Conservation (phyloP, 106 monocot species). For the Platanthera zijinensis region DNA sequence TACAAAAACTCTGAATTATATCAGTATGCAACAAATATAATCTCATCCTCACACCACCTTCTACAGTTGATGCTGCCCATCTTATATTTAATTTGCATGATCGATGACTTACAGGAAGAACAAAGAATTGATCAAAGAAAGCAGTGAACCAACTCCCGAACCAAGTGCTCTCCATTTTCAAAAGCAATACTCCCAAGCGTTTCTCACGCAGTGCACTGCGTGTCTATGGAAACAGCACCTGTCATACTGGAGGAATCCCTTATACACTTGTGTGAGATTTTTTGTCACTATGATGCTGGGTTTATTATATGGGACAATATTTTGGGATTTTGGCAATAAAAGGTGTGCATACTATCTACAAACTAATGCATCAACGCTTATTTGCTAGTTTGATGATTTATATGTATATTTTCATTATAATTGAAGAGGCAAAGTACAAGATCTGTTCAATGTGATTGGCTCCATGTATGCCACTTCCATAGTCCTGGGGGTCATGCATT, state of each 20-base stretch:
- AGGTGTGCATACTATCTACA: not conserved
- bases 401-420: too few relatives aligned
- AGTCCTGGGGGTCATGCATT: too few relatives aligned
- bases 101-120: not conserved
- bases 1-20: not conserved
- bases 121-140: not conserved
- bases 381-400: too few relatives aligned
- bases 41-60: not conserved
- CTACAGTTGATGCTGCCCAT: not conserved
- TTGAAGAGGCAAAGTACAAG: too few relatives aligned
- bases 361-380: too few relatives aligned
- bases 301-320: not conserved
- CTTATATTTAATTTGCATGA: not conserved
- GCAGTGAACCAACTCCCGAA: not conserved
- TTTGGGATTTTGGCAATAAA: not conserved
- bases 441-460: too few relatives aligned
- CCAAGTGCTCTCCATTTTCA: not conserved
- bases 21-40: not conserved
- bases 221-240: slow-evolving; percentile 1
- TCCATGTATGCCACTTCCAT: too few relatives aligned
- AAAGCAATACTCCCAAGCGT: not conserved
- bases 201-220: not conserved
- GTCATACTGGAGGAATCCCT: not conserved
- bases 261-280: not conserved
- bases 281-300: not conserved